Percentiles rank a stretch among this genome's conserved stretches.
Conservation (phyloP, 306 rosid genomes). For the Lagenaria siceraria region DNA sequence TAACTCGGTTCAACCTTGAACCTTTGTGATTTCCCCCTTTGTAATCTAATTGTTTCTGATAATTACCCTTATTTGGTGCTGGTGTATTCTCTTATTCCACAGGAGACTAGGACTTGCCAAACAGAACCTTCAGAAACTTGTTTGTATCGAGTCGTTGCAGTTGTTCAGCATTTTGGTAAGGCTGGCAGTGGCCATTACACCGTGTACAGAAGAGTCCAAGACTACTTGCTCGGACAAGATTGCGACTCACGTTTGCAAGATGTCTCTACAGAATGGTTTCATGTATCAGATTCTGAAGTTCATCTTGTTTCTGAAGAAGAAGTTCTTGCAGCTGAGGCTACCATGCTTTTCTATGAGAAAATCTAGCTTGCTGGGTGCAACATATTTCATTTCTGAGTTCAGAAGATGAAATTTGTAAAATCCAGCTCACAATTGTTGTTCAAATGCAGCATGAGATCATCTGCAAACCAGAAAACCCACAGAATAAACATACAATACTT, state of each 20-base stretch:
- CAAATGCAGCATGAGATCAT: not conserved
- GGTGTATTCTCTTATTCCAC: slow-evolving; percentile 12
- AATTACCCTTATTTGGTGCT: not conserved
- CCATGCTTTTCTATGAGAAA: slow-evolving; percentile 84
- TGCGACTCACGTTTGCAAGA: slow-evolving; percentile 15
- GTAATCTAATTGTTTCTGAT: not conserved
- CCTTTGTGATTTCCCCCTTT: not conserved
- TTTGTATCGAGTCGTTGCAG: slow-evolving; percentile 62
- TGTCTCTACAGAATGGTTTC: slow-evolving; percentile 39
- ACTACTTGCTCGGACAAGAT: slow-evolving; percentile 16
- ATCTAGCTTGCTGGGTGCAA: slow-evolving; percentile 23
- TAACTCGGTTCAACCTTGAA: not conserved
- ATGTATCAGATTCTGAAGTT: slow-evolving; percentile 77
- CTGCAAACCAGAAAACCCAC: not conserved
- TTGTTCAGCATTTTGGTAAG: slow-evolving; percentile 75
- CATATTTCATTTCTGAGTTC: not conserved
- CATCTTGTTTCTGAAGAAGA: slow-evolving; percentile 46
- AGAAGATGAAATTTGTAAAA: not conserved
- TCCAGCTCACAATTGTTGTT: not conserved
- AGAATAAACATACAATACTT: not conserved
- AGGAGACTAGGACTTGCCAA: slow-evolving; percentile 27
- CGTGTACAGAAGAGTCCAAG: slow-evolving; percentile 52
- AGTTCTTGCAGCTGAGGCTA: slow-evolving; percentile 76
- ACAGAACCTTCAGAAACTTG: slow-evolving; percentile 26
- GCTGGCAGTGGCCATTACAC: slow-evolving; percentile 90